phyloP scores from a whole-genome alignment of 2,329 filamentous ascomycete species.

The Aspergillus hortae region DNA sequence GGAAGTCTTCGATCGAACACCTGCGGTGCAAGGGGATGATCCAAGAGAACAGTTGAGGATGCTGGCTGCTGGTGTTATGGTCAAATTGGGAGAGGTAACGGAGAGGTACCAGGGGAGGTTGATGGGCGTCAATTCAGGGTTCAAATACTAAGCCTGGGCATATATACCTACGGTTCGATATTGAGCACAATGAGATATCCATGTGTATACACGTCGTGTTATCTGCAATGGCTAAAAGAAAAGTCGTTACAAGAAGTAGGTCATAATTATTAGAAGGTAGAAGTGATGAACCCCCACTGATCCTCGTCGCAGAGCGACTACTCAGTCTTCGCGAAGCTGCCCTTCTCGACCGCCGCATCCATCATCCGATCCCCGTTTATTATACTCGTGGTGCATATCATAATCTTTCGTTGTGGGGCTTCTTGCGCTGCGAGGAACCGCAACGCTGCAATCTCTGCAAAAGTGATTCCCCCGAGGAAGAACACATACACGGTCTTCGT shows the following conservation, averaged over 20 bases:
- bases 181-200: no score
- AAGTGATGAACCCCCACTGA: not conserved
- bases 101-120: conserved; percentile 75
- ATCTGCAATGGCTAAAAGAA: not conserved
- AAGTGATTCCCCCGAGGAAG: conserved; percentile 94
- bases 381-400: conserved; percentile 90
- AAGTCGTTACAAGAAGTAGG: conserved; percentile 1
- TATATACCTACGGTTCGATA: not conserved
- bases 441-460: conserved; percentile 91
- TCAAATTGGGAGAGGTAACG: conserved; percentile 75
- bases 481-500: conserved; percentile 93
- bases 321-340: conserved; percentile 50
- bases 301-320: conserved; percentile 4
- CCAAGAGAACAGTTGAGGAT: conserved; percentile 37
- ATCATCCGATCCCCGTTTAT: conserved; percentile 88
- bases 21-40: conserved; percentile 50
- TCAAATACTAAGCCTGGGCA: conserved; percentile 27
- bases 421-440: conserved; percentile 84
- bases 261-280: not conserved
- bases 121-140: conserved; percentile 63
- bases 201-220: not conserved
- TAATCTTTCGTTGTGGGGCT: conserved; percentile 74
- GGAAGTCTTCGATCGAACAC: conserved; percentile 63
- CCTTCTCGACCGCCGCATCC: conserved; percentile 74
- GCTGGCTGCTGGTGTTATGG: conserved; percentile 75